Percentiles rank a stretch among this genome's conserved stretches.
Conservation (phyloP, 1,284 basidiomycete genomes). For the Cystobasidium pallidum region DNA sequence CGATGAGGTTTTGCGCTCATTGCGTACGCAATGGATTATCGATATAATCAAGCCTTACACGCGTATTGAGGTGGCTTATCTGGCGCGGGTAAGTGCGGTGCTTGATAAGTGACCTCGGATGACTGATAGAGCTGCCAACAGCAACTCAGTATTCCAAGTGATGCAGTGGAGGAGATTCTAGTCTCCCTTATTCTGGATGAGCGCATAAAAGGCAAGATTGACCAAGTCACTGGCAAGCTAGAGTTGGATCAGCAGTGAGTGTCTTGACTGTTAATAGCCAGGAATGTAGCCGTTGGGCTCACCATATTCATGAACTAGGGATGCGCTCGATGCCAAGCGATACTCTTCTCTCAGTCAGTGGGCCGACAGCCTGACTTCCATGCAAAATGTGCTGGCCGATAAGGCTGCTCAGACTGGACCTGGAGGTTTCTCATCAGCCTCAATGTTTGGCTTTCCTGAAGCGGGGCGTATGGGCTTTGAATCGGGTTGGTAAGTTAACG, state of each 20-base stretch:
- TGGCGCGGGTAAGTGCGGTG: conserved; percentile 70
- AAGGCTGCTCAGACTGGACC: conserved; percentile 59
- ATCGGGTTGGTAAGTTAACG: background rate
- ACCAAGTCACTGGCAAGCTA: conserved; percentile 89
- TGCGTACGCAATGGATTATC: conserved; percentile 94
- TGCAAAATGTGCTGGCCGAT: conserved; percentile 71
- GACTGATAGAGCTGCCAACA: conserved; percentile 55
- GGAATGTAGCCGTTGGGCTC: background rate
- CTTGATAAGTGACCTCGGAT: background rate
- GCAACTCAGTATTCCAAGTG: conserved; percentile 87
- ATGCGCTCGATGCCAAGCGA: conserved; percentile 77
- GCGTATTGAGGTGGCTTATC: conserved; percentile 83
- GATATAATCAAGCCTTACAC: conserved; percentile 98
- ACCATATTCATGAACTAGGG: conserved; percentile 60
- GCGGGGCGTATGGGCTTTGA: conserved; percentile 26
- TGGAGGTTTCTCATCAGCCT: conserved; percentile 9
- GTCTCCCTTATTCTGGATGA: conserved; percentile 92
- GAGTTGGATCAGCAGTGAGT: conserved; percentile 69
- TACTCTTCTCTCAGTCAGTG: conserved; percentile 80
- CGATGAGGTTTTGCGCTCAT: conserved; percentile 86
- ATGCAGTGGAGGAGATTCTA: conserved; percentile 89
- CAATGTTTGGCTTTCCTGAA: conserved; percentile 11
- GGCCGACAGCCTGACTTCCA: conserved; percentile 72
- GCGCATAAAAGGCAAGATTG: conserved; percentile 91
- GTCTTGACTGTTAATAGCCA: background rate